Conservation (phyloP, 495 filamentous ascomycete genomes). For the Physcia stellaris region DNA sequence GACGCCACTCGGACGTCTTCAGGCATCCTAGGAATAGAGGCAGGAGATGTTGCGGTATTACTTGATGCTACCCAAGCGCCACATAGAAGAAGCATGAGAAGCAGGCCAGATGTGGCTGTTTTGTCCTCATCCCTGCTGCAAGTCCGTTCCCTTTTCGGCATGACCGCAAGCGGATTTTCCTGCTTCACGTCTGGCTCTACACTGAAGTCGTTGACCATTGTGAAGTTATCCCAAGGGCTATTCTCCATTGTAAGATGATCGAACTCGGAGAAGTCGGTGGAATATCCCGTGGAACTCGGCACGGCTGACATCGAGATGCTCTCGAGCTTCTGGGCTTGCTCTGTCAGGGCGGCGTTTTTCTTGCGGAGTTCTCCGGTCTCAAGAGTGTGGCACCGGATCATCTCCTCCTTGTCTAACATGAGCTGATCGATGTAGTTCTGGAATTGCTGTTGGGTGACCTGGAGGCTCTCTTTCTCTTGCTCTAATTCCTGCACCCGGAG, state of each 20-base stretch:
- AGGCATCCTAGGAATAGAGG: slow-evolving; percentile 64
- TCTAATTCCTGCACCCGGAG: slow-evolving; percentile 46
- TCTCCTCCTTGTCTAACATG: slow-evolving; percentile 78
- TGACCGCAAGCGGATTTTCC: slow-evolving; percentile 32
- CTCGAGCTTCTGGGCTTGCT: slow-evolving; percentile 70
- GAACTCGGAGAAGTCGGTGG: slow-evolving; percentile 63
- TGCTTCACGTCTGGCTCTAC: slow-evolving; percentile 33
- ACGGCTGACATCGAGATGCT: slow-evolving; percentile 43
- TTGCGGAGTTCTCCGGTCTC: slow-evolving; percentile 92
- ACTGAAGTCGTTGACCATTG: slow-evolving; percentile 46
- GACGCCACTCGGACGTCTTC: slow-evolving; percentile 90
- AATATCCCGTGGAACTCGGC: slow-evolving; percentile 45
- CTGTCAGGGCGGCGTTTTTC: slow-evolving; percentile 80
- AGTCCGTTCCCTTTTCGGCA: slow-evolving; percentile 40
- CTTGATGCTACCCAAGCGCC: slow-evolving; percentile 95
- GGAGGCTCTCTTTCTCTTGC: slow-evolving; percentile 52
- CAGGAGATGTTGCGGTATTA: slow-evolving; percentile 40
- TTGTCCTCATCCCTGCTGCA: slow-evolving; percentile 42
- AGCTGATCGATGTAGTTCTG: slow-evolving; percentile 62
- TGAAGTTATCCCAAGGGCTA: slow-evolving; percentile 65
- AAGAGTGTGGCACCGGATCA: slow-evolving; percentile 77
- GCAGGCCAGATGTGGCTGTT: slow-evolving; percentile 46
- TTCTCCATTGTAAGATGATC: slow-evolving; percentile 69
- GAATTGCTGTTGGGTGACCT: slow-evolving; percentile 53
- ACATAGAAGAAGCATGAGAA: slow-evolving; percentile 82